phyloP scores from a whole-genome alignment of 371 early-diverging fungal species.

The Rhizomucor miehei region DNA sequence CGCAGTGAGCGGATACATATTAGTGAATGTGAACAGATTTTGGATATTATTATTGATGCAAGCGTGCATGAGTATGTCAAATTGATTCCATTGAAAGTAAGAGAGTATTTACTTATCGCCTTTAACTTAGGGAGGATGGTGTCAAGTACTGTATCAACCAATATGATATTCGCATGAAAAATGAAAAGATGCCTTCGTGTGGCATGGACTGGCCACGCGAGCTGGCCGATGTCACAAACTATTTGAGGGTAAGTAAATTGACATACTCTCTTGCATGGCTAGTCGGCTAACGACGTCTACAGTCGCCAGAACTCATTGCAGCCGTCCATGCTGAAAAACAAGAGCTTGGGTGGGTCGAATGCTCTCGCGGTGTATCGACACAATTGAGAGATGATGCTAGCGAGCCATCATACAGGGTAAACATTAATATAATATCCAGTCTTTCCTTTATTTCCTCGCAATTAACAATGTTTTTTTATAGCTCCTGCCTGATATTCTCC shows the following conservation, averaged over 20 bases:
- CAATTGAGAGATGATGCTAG: conserved; percentile 48
- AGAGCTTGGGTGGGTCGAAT: conserved; percentile 63
- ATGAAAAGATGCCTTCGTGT: conserved; percentile 60
- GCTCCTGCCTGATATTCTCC: conserved; percentile 54
- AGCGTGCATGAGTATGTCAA: conserved; percentile 29
- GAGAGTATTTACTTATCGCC: too few relatives aligned
- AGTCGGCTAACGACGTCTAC: too few relatives aligned
- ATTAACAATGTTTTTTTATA: conserved; percentile 5
- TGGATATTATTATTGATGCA: conserved; percentile 27
- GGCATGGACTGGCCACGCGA: conserved; percentile 79
- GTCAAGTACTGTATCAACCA: conserved; percentile 65
- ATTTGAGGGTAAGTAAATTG: conserved; percentile 51
- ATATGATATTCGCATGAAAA: conserved; percentile 77
- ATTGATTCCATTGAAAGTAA: too few relatives aligned
- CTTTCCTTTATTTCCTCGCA: background rate
- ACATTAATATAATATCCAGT: background rate
- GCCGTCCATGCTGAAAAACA: conserved; percentile 61
- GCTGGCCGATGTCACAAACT: conserved; percentile 54
- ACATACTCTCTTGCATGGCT: too few relatives aligned
- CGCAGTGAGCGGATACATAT: conserved; percentile 19
- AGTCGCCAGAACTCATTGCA: conserved; percentile 52
- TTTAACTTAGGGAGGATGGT: conserved; percentile 3
- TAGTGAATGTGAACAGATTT: conserved; percentile 26
- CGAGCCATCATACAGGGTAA: conserved; percentile 46
- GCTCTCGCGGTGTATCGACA: conserved; percentile 47